Evolutionary conservation across 1,284 basidiomycete genomes (phyloP), one percentile per base, ranked within the genome.

Genomic region (Marasmius tenuissimus): DNA sequence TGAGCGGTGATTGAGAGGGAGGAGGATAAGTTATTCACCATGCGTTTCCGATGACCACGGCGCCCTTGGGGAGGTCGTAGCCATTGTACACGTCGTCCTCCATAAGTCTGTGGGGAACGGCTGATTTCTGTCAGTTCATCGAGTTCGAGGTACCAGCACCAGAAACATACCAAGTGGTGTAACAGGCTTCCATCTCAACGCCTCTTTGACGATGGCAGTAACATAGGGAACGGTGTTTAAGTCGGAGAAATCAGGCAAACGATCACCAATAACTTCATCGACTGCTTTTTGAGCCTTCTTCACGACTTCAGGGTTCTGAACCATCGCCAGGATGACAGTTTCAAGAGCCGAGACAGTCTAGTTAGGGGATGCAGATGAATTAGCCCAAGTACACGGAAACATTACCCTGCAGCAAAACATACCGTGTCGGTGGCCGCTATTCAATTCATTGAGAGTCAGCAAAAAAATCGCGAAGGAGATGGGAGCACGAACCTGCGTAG

Each of bases 1-100:
- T 35, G 34, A 40, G 40, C 2, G n/a, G 20, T 49, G 14, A 50
- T 12, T 52, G 27, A 16, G 27, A n/a, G 9, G 37, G 18, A n/a
- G 0, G 22, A 12, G 22, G 22, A 40, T 18, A 58, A 34, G n/a
- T 22, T 38, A 27, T 45, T 50, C 27, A 61, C 62, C 60, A 63
- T 34, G 27, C 20, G 38, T 63, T 63, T 40, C 57, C 56, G 6
- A 61, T 34, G 7, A 61, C 57, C 33, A 56, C 49, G 16, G 62
- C 50, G 18, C 56, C 50, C 45, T 33, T 22, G 4, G 64, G 65
- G 18, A 68, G 65, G 51, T 64, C 60, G 35, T 60, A 61, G 9
- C 63, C 67, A n/a, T 62, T 45, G 47, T 66, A 65, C 7, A 63
- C 40, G 58, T 68, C 65, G 57, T 63, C 62, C 33, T 65, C 58